Evolutionary conservation across 257 asterid species (phyloP).

Genomic region (Solanum corneliomulleri): DNA sequence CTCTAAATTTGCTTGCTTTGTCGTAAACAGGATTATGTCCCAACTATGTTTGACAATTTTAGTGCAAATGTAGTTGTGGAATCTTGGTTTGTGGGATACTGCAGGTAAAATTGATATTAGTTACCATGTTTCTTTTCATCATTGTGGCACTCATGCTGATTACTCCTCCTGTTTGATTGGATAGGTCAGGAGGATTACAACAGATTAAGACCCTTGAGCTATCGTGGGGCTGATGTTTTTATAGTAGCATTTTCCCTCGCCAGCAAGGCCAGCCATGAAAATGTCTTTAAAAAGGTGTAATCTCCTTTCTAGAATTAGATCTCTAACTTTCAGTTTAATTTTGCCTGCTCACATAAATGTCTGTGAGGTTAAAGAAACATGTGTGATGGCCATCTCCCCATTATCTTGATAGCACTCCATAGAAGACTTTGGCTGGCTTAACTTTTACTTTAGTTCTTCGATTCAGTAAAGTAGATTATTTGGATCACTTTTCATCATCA

Average conservation of each 20-base stretch:
- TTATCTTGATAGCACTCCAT: no score
- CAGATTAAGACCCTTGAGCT: conserved; percentile 78
- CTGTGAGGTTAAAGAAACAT: no score
- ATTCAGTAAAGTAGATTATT: no score
- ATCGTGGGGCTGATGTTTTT: conserved; percentile 93
- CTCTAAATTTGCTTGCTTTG: background rate
- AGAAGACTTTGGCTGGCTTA: no score
- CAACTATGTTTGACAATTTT: conserved; percentile 87
- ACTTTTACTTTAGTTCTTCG: no score
- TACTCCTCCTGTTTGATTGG: background rate
- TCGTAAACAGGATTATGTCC: conserved; percentile 65
- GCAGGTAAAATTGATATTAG: conserved; percentile 39
- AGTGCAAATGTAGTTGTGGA: conserved; percentile 84
- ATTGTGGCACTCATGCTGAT: background rate
- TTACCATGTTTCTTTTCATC: background rate
- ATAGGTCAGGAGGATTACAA: conserved; percentile 88
- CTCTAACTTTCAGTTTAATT: background rate
- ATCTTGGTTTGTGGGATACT: conserved; percentile 83
- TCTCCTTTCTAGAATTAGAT: background rate
- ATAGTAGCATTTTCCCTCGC: conserved; percentile 84
- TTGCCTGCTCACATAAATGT: no score
- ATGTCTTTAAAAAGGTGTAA: conserved; percentile 57
- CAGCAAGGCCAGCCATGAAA: conserved; percentile 87
- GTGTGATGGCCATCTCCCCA: no score
- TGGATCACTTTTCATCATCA: no score